Base-by-base conservation (phyloP, 2,329 filamentous ascomycete genomes). In the Rutstroemia sydowiana region DNA sequence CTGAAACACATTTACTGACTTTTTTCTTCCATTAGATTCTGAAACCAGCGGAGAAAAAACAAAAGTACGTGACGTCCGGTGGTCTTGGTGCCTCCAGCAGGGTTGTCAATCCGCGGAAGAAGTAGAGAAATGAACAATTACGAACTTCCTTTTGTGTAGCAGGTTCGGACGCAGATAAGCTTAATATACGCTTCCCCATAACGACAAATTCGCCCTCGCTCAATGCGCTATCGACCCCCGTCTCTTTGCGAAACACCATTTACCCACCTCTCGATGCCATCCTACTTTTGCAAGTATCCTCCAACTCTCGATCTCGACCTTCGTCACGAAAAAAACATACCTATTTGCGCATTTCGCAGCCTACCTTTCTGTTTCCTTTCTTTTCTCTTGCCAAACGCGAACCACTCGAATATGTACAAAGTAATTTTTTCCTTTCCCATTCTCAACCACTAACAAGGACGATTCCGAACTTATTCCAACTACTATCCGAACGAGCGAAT, bases 41-140 rank as follows among this genome's bases (percentile, higher is more conserved):
- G 77, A 98, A 97, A 79, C 93, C 93, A 68, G 93, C 93, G 73
- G 93, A 98, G 82, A 98, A 98, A 85, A 98, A 98, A 85, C 92
- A 96, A 88, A 97, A 97, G 91, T 97, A 95, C 79, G 91, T 95
- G 70, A 80, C 83, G 75, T 77, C 77, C 75, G 78, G 77, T 75
- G 78, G 79, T 75, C 78, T 85, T 73, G 83, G 80, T 75, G 32
- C 48, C 41, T 51, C 48, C 32, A 77, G 80, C 76, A 79, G 77
- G 75, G 79, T 81, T 71, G 76, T 79, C 73, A 84, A 81, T 79
- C 79, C 82, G 72, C 77, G 79, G 75, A 87, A 84, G 72, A 77
- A 79, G 77, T 80, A 26, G 73, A 84, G 84, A 75, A 55, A 79
- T 81, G 75, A 78, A 75, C 77, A 78, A 75, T 85, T 65, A 64